Evolutionary conservation across 2,329 filamentous ascomycete genomes (phyloP), one percentile per base, ranked within the genome.

Genomic region (Grosmannia clavigera): DNA sequence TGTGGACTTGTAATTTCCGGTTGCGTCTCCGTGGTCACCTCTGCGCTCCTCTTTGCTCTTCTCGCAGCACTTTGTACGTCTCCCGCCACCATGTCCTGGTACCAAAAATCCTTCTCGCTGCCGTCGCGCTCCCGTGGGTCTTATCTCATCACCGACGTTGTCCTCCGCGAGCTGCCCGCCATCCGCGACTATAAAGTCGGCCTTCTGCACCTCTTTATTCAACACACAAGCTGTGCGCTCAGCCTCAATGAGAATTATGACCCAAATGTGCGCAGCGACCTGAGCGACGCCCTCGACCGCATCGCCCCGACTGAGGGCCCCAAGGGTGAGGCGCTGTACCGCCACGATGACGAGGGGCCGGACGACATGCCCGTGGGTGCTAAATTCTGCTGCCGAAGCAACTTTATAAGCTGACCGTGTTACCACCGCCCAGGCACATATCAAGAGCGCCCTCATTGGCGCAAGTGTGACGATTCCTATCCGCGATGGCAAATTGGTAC

Each of bases 171-270:
- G 61, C 75, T 97, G 0, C 92, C 92, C 4, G 91, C 96, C 74
- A 81, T 97, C 65, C 78, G 79, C 61, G 72, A 82, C 65, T 96
- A 95, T 81, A 92, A 92, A 72, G 83, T 94, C 66, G 91, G 91
- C 53, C 75, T 95, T 62, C 76, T 97, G 64, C 85, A 96, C 71
- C 80, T 99, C 55, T 99, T 97, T 72, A 81, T 97, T 59, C 92
- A 99, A 75, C 94, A 99, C 75, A 99, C 94, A 5, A 90, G 85
- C 68, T 96, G 91, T 74, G 94, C 88, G 14, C 79, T 99, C 58
- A 89, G 84, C 62, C 76, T 99, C 67, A 99, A 99, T 70, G 94
- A 99, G 80, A 97, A 97, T 75, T 86, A 82, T 73, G 89, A 92
- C 70, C 72, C 73, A 60, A 90, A 95, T 74, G 94, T 99, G n/a